A percentile compares a stretch with the other conserved stretches of the same genome.
Conservation (phyloP, 2,329 filamentous ascomycete genomes). For the Delphinella strobiligena region DNA sequence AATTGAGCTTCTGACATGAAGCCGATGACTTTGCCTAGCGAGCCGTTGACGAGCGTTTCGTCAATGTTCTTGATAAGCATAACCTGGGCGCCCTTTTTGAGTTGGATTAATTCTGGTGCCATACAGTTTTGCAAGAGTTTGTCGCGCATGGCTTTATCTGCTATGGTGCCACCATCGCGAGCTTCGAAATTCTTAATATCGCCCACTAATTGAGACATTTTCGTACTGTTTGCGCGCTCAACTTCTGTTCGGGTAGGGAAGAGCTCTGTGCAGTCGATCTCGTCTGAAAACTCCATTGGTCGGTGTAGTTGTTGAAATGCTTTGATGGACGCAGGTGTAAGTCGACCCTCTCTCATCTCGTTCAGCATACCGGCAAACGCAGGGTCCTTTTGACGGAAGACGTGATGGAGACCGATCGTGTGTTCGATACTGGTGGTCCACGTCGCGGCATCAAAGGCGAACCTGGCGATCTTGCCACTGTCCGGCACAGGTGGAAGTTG, state of each 20-base stretch:
- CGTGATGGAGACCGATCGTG: constrained; percentile 87
- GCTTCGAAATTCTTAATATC: constrained; percentile 58
- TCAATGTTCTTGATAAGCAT: constrained; percentile 99
- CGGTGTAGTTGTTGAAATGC: constrained; percentile 65
- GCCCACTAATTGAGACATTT: constrained; percentile 62
- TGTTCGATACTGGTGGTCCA: constrained; percentile 92
- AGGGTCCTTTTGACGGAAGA: constrained; percentile 88
- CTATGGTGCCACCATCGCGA: constrained; percentile 56
- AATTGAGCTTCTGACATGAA: constrained; percentile 64
- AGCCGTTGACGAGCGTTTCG: constrained; percentile 85
- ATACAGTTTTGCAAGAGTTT: constrained; percentile 82
- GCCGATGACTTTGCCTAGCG: constrained; percentile 69
- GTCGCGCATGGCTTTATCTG: constrained; percentile 57
- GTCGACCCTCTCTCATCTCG: constrained; percentile 83
- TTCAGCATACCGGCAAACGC: constrained; percentile 93
- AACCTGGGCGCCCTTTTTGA: constrained; percentile 90
- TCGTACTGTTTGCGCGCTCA: constrained; percentile 66
- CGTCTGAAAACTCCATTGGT: constrained; percentile 54
- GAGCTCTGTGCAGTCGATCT: constrained; percentile 74
- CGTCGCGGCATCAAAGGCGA: constrained; percentile 82
- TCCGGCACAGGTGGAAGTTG: constrained; percentile 92
- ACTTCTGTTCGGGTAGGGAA: constrained; percentile 88
- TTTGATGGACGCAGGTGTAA: constrained; percentile 62
- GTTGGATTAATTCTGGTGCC: constrained; percentile 65
- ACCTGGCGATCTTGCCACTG: constrained; percentile 59